Evolutionary conservation across 2,329 filamentous ascomycete species (phyloP).

Genomic region (Hirsutella minnesotensis): DNA sequence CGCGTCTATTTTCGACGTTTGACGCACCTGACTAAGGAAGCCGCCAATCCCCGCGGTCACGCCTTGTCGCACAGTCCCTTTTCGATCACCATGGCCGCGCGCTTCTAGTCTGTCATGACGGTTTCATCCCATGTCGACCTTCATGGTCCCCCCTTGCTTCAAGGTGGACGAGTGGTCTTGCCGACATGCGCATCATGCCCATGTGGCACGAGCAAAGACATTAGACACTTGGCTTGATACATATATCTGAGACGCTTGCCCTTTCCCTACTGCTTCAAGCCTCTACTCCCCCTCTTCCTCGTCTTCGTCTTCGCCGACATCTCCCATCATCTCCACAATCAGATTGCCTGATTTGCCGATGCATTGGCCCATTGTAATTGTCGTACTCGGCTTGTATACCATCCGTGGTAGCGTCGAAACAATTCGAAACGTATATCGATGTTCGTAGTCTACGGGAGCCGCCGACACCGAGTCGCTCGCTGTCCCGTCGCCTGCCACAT

Average conservation of each 20-base stretch:
- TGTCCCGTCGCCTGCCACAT: constrained; percentile 48
- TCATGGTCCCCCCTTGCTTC: too few species aligned
- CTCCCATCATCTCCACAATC: constrained; percentile 60
- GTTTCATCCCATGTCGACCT: not conserved
- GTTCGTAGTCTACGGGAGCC: constrained; percentile 43
- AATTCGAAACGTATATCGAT: constrained; percentile 75
- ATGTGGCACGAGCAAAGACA: too few species aligned
- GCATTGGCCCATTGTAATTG: constrained; percentile 54
- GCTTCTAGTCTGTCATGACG: not conserved
- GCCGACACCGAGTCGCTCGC: constrained; percentile 20
- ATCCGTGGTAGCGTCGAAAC: constrained; percentile 76
- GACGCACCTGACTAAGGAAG: not conserved
- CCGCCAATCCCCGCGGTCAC: not conserved
- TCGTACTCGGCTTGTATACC: constrained; percentile 60
- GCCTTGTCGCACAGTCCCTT: too few species aligned
- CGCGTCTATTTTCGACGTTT: too few species aligned
- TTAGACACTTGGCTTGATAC: too few species aligned
- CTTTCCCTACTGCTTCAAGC: not conserved
- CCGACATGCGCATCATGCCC: too few species aligned
- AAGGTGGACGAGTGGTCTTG: too few species aligned
- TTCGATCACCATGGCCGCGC: too few species aligned
- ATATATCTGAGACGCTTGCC: too few species aligned
- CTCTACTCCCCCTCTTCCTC: not conserved
- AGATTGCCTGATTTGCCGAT: constrained; percentile 79
- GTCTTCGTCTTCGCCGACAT: constrained; percentile 18